Evolutionary conservation across 2,329 filamentous ascomycete genomes (phyloP).

Genomic region (Ilyonectria mors-panacis): DNA sequence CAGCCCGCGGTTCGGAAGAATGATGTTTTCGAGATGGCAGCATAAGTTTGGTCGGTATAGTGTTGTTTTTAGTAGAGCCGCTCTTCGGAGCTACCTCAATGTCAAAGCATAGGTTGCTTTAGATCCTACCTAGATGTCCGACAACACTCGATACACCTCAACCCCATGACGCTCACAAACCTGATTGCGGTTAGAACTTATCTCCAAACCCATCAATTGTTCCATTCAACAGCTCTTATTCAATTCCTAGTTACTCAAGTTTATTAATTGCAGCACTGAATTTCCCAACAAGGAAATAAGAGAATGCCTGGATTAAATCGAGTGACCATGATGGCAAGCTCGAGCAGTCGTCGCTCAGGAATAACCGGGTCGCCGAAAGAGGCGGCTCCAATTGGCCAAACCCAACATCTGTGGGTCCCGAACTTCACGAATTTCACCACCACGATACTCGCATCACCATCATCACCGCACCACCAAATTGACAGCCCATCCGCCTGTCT

Average conservation of each 20-base stretch:
- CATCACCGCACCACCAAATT: conserved; percentile 27
- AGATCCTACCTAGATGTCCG: too few relatives aligned
- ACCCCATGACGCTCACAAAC: too few relatives aligned
- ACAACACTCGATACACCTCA: too few relatives aligned
- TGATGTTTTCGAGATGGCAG: not conserved
- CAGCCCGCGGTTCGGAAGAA: not conserved
- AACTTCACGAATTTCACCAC: conserved; percentile 27
- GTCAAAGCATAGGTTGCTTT: too few relatives aligned
- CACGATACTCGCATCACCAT: conserved; percentile 27
- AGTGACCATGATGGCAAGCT: not conserved
- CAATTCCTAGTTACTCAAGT: too few relatives aligned
- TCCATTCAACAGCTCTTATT: too few relatives aligned
- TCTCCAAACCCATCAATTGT: too few relatives aligned
- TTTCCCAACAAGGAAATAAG: not conserved
- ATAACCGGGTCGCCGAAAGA: conserved; percentile 5
- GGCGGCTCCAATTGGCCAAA: conserved; percentile 8
- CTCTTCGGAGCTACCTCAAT: too few relatives aligned
- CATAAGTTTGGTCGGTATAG: not conserved
- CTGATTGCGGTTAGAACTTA: too few relatives aligned
- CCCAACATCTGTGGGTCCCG: not conserved
- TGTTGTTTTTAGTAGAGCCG: too few relatives aligned
- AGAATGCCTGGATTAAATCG: not conserved
- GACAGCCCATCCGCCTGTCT: conserved; percentile 14
- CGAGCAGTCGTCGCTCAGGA: not conserved
- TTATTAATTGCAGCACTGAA: not conserved